Percentiles rank a stretch among this genome's conserved stretches.
Evolutionary conservation across 2,329 filamentous ascomycete species (phyloP).

Genomic region (Fusarium dlaminii): DNA sequence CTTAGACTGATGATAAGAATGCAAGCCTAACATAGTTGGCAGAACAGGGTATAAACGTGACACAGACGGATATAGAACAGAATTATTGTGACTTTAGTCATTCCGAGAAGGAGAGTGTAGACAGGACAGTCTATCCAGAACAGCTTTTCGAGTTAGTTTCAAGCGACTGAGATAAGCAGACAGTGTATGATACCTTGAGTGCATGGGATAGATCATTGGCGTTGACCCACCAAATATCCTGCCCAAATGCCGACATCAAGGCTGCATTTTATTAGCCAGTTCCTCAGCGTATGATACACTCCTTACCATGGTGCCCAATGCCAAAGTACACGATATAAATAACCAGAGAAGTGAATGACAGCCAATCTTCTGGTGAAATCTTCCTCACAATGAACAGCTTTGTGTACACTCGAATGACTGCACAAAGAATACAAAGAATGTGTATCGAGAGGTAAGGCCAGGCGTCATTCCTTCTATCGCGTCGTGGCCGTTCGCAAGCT

Average conservation of each 20-base stretch:
- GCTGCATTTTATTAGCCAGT: not conserved
- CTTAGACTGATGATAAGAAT: not conserved
- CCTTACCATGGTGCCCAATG: conserved; percentile 14
- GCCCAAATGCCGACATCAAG: conserved; percentile 8
- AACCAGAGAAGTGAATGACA: not conserved
- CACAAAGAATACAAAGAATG: not conserved
- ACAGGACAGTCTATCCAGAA: conserved; percentile 14
- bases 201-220: not conserved
- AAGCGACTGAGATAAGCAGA: fast-evolving
- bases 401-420: conserved; percentile 7
- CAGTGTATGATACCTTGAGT: not conserved
- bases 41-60: conserved; percentile 2
- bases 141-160: not conserved
- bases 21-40: not conserved
- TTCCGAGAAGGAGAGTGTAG: not conserved
- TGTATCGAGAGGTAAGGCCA: conserved; percentile 17
- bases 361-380: conserved; percentile 9
- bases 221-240: conserved; percentile 9
- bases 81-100: conserved; percentile 9
- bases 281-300: fast-evolving
- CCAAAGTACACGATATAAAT: conserved; percentile 7
- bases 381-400: conserved; percentile 1
- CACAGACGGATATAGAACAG: conserved; percentile 10
- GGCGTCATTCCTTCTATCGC: conserved; percentile 3
- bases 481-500: not conserved